Evolutionary conservation across 2,329 filamentous ascomycete genomes (phyloP), one percentile per base, ranked within the genome.

Genomic region (Cadophora gregata): DNA sequence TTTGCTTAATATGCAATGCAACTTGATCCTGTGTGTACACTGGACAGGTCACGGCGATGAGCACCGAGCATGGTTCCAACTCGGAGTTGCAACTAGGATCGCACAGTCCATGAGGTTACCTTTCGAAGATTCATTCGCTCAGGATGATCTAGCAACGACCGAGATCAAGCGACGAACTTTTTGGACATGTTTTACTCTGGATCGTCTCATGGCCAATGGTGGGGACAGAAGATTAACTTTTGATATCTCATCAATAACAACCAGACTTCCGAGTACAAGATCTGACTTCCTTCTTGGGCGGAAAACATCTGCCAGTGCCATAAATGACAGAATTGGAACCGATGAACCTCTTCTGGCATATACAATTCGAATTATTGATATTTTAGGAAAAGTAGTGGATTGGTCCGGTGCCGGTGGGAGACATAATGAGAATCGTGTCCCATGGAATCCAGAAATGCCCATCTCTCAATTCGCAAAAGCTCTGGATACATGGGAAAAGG

Each of bases 41-140:
- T 56, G 61, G 50, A 56, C 50, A 9, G 50, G 45, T 14, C 31
- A 50, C n/a, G 61, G 61, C 9, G 50, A 56, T 25, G 61, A 63
- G 24, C 50, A 63, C n/a, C 31, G 51, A 45, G 61, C 61, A 31
- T 63, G 50, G 61, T 56, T 63, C 31, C 61, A 56, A 31, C 61
- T 63, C 25, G 61, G 61, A 24, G 51, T 63, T 8, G 61, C 61
- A 29, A 63, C n/a, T 16, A 63, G 50, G 31, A 63, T 63, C 6
- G 59, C 59, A 19, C 59, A 62, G 48, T 50, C 61, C 1, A 33
- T 56, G 36, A 47, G 61, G 24, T 38, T 63, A 9, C 27, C 50
- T 24, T 63, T 63, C 33, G 48, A 56, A 56, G 48, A 63, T 47
- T 50, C 59, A 3, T 51, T 50, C n/a, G 6, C 31, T 47, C 45